Percentiles rank a stretch among this genome's conserved stretches.
These are phyloP conservation scores for Apiospora rasikravindrae DNA, from an alignment of 2,329 filamentous ascomycete species.

Conservation along the genomic window DNA sequence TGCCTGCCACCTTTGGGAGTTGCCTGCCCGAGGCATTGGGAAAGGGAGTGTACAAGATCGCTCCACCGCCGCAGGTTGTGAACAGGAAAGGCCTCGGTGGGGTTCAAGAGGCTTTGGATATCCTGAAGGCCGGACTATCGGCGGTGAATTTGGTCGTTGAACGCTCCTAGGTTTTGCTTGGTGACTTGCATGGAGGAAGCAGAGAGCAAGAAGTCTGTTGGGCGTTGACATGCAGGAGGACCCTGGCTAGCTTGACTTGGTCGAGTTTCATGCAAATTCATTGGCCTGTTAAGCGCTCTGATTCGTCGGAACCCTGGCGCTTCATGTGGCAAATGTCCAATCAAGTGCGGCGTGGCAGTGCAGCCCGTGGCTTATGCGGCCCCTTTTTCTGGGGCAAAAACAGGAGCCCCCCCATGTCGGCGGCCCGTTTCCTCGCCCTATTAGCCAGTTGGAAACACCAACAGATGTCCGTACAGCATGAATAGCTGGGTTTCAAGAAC, in stretches of 20 bases:
- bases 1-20: slow-evolving; percentile 22
- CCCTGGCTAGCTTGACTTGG: background rate
- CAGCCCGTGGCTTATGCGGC: background rate
- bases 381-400: slow-evolving; percentile 9
- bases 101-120: slow-evolving; percentile 27
- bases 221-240: background rate
- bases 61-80: slow-evolving; percentile 5
- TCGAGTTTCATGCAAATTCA: background rate
- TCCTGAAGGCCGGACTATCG: background rate
- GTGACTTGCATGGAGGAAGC: background rate
- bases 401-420: background rate
- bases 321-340: background rate
- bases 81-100: slow-evolving; percentile 21
- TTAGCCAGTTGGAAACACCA: background rate
- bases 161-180: background rate
- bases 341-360: background rate
- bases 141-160: slow-evolving; percentile 12
- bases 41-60: slow-evolving; percentile 19
- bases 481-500: background rate
- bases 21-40: slow-evolving; percentile 24
- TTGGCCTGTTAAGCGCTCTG: background rate
- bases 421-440: background rate
- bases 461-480: background rate
- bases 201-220: background rate
- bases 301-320: background rate